These are phyloP conservation scores for Cyclaneusma minus DNA, from an alignment of 2,329 filamentous ascomycete genomes.

Conservation along the genomic window DNA sequence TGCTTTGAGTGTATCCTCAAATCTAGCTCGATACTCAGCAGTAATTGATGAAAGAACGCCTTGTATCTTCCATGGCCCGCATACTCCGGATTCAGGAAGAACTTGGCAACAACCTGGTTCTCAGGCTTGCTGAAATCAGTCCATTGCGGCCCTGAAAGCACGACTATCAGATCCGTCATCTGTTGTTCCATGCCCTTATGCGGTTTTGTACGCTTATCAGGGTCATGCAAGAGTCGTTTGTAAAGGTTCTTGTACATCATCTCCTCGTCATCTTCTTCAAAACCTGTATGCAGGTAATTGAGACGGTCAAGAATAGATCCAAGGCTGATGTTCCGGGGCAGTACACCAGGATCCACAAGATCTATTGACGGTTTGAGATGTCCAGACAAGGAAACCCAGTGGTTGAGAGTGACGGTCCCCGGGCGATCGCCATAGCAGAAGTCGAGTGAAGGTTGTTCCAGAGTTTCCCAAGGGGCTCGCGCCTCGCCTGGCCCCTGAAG, in stretches of 20 bases:
- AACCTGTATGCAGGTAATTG: conserved; percentile 36
- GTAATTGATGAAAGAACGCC: conserved; percentile 62
- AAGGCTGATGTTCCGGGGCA: conserved; percentile 45
- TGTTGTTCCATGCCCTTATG: conserved; percentile 53
- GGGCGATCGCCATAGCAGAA: conserved; percentile 51
- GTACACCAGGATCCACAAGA: conserved; percentile 39
- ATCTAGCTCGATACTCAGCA: conserved; percentile 58
- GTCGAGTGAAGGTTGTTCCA: conserved; percentile 59
- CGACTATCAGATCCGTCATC: conserved; percentile 56
- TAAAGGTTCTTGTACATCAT: conserved; percentile 51
- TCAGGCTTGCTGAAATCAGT: conserved; percentile 55
- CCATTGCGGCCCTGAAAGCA: conserved; percentile 54
- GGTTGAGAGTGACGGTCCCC: conserved; percentile 58
- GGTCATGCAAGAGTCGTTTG: conserved; percentile 49
- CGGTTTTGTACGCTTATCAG: conserved; percentile 42
- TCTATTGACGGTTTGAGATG: conserved; percentile 37
- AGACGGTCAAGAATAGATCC: conserved; percentile 41
- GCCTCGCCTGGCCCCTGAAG: conserved; percentile 10
- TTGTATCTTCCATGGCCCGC: conserved; percentile 37
- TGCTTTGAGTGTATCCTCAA: conserved; percentile 48
- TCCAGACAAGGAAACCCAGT: conserved; percentile 47
- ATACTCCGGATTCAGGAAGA: conserved; percentile 46
- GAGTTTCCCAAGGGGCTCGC: conserved; percentile 45
- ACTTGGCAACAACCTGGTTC: conserved; percentile 61
- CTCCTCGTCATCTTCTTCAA: conserved; percentile 39